Evolutionary conservation across 2,329 filamentous ascomycete species (phyloP).

Genomic region (Talaromyces funiculosus): DNA sequence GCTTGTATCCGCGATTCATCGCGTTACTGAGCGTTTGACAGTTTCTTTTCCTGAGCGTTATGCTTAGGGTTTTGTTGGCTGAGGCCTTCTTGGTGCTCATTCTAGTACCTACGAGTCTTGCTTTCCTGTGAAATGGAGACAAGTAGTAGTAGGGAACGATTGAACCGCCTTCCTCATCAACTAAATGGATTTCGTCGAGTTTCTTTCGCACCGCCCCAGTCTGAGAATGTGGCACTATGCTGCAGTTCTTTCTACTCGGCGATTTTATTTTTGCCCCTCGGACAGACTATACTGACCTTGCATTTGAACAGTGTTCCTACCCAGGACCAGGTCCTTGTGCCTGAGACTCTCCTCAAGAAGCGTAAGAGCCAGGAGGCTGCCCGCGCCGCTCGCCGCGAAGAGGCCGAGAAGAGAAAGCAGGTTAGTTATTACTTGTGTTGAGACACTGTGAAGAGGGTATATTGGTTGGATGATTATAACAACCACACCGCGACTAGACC

Average conservation of each 20-base stretch:
- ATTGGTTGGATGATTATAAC: slow-evolving; percentile 72
- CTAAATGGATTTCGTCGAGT: slow-evolving; percentile 78
- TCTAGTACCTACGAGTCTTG: slow-evolving; percentile 23
- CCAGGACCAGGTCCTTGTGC: slow-evolving; percentile 91
- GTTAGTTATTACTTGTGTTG: slow-evolving; percentile 52
- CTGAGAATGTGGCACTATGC: slow-evolving; percentile 86
- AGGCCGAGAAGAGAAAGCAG: slow-evolving; percentile 81
- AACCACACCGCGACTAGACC: slow-evolving; percentile 88
- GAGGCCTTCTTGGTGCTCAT: slow-evolving; percentile 47
- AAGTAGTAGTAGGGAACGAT: slow-evolving; percentile 21
- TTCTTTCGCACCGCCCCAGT: slow-evolving; percentile 54
- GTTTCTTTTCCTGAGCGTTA: slow-evolving; percentile 46
- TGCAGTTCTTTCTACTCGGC: slow-evolving; percentile 86
- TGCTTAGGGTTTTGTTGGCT: slow-evolving; percentile 68
- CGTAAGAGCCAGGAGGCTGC: slow-evolving; percentile 99
- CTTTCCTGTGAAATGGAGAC: slow-evolving; percentile 23
- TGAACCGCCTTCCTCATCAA: slow-evolving; percentile 58
- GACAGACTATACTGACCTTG: slow-evolving; percentile 72
- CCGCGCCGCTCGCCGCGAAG: slow-evolving; percentile 77
- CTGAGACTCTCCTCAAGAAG: slow-evolving; percentile 99
- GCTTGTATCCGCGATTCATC: slow-evolving; percentile 27
- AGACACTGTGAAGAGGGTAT: slow-evolving; percentile 26
- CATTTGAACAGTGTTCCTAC: slow-evolving; percentile 74
- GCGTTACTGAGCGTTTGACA: slow-evolving; percentile 24
- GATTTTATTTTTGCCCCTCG: slow-evolving; percentile 58